These are phyloP conservation scores for Trichocladium uniseriatum DNA, from an alignment of 495 filamentous ascomycete species.

Conservation along the genomic window DNA sequence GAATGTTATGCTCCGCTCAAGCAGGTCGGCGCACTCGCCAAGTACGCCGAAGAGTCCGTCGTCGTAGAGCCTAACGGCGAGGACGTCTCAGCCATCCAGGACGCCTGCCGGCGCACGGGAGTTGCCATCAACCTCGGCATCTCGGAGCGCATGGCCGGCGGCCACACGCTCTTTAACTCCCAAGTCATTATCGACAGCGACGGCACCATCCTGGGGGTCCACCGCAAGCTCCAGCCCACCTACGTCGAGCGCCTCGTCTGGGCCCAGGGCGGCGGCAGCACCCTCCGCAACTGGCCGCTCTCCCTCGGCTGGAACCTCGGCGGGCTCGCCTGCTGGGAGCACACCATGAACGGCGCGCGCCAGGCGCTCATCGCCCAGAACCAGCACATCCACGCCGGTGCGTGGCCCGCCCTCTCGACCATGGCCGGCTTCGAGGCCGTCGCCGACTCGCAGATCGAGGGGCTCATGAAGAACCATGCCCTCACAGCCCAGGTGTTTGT, in stretches of 20 bases:
- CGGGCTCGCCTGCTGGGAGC: conserved; percentile 41
- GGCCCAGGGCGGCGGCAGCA: conserved; percentile 35
- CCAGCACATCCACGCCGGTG: conserved; percentile 33
- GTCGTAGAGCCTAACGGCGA: conserved; percentile 18
- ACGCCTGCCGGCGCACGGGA: conserved; percentile 21
- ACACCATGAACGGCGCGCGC: conserved; percentile 38
- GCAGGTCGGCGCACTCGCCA: conserved; percentile 19
- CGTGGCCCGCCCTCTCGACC: conserved; percentile 34
- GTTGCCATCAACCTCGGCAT: conserved; percentile 30
- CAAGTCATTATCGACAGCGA: conserved; percentile 32
- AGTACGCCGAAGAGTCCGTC: conserved; percentile 29
- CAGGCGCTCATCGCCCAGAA: conserved; percentile 33
- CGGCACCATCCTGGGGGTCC: conserved; percentile 35
- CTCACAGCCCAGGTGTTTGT: conserved; percentile 36
- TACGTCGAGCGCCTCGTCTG: conserved; percentile 40
- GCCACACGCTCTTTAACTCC: conserved; percentile 36
- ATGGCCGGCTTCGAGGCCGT: conserved; percentile 29
- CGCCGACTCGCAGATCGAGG: conserved; percentile 35
- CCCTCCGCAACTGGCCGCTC: conserved; percentile 19
- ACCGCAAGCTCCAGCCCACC: conserved; percentile 43
- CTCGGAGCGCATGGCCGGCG: conserved; percentile 29
- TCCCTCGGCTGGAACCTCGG: conserved; percentile 30
- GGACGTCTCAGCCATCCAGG: conserved; percentile 28
- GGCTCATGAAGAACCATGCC: conserved; percentile 36
- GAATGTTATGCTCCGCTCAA: conserved; percentile 26